Evolutionary conservation across 176 grass and related monocot species (phyloP), one percentile per base, ranked within the genome.

Genomic region (Hsuehochloa calcarea): DNA sequence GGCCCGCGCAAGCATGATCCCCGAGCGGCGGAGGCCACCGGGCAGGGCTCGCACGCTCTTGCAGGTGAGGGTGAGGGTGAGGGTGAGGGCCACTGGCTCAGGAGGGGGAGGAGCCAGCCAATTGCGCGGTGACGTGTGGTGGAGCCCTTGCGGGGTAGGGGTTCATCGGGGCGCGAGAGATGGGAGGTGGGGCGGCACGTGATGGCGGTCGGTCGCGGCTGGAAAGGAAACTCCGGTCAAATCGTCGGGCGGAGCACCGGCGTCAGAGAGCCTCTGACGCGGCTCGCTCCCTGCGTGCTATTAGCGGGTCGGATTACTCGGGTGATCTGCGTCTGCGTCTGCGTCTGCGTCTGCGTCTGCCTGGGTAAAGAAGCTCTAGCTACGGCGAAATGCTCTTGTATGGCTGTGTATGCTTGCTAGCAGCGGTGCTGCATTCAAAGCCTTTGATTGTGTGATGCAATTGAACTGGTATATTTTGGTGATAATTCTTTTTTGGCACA

Each of bases 171-270:
- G 70, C 37, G 75, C 61, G 80, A 23, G 80, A 67, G 60, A 8
- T 1, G 89, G 75, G 80, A 87, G 51, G 84, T 74, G 84, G 84
- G 75, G 80, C 75, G 61, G 84, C 85, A 90, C 85, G 85, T 90
- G 89, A 90, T 55, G 68, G 8, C 80, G 89, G 84, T 90, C 75
- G 75, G 89, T 54, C 85, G 35, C 52, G 65, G 43, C 1, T 13
- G 74, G 14, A 62, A 29, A 49, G 74, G 19, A 63, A 80, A 85
- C 41, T 49, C 62, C 64, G 56, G 82, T 91, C 90, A 91, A 91
- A 82, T 85, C 86, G 75, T 91, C 78, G 90, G 90, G 85, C 61
- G 54, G 77, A 71, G 89, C 89, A 85, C 85, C 77, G 68, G 74
- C 76, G 85, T 81, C 81, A 91, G 81, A 74, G 75, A 31, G n/a